These are phyloP conservation scores for Thecaphora thlaspeos DNA, from an alignment of 1,284 basidiomycete species.

Conservation along the genomic window DNA sequence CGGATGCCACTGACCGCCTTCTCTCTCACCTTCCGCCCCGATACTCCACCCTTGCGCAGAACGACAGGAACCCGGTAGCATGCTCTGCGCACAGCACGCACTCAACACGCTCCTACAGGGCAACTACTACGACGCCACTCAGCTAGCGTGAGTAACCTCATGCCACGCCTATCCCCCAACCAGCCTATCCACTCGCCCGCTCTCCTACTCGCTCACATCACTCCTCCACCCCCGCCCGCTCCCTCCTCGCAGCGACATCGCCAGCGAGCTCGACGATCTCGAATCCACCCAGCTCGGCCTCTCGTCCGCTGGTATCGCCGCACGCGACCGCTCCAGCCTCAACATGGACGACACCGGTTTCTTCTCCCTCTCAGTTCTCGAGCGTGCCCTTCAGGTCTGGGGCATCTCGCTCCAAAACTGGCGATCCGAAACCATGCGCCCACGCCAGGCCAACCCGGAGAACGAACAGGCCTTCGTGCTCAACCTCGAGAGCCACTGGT, in stretches of 20 bases:
- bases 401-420: constrained; percentile 27
- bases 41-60: constrained; percentile 16
- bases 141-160: constrained; percentile 38
- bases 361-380: constrained; percentile 50
- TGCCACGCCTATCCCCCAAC: too few relatives aligned
- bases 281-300: constrained; percentile 39
- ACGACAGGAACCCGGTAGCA: constrained; percentile 49
- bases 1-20: not conserved
- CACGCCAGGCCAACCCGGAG: constrained; percentile 36
- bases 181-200: not conserved
- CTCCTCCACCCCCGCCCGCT: not conserved
- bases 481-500: constrained; percentile 54
- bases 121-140: constrained; percentile 50
- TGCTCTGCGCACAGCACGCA: constrained; percentile 56
- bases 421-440: constrained; percentile 32
- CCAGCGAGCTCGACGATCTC: constrained; percentile 34
- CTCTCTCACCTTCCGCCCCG: not conserved
- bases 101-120: constrained; percentile 53
- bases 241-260: constrained; percentile 24
- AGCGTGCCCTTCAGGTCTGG: constrained; percentile 46
- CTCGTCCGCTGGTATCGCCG: constrained; percentile 20
- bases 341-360: constrained; percentile 56
- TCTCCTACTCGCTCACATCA: too few relatives aligned
- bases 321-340: constrained; percentile 19
- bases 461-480: constrained; percentile 52